Conservation (phyloP, 169 alveolate genomes). For the Cryptosporidium baileyi region DNA sequence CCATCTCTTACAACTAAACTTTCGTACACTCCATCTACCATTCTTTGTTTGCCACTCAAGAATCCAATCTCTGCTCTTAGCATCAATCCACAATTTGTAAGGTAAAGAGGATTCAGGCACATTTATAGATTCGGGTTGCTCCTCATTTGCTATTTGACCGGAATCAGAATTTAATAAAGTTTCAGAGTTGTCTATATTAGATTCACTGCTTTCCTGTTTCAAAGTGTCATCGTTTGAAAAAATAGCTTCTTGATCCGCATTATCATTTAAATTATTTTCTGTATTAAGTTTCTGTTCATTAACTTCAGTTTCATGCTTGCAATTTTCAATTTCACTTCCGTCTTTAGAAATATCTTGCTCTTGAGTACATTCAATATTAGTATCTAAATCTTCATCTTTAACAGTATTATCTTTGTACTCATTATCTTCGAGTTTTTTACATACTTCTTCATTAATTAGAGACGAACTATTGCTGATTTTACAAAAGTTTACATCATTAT, state of each 20-base stretch:
- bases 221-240: background rate
- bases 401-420: too few relatives aligned
- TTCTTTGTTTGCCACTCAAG: slow-evolving; percentile 67
- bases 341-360: too few relatives aligned
- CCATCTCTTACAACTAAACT: slow-evolving; percentile 66
- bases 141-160: background rate
- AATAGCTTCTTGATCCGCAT: background rate
- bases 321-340: too few relatives aligned
- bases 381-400: too few relatives aligned
- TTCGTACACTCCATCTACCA: slow-evolving; percentile 68
- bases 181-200: background rate
- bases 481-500: too few relatives aligned
- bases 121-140: slow-evolving; percentile 10
- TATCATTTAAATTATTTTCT: too few relatives aligned
- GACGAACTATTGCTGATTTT: too few relatives aligned
- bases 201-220: background rate
- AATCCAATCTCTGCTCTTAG: slow-evolving; percentile 66
- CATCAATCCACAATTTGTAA: slow-evolving; percentile 65
- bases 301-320: too few relatives aligned
- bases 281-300: too few relatives aligned
- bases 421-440: too few relatives aligned
- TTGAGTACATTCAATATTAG: too few relatives aligned
- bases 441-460: too few relatives aligned
- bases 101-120: slow-evolving; percentile 46
- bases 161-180: background rate